Evolutionary conservation across 31 red algal genomes (phyloP), one percentile per base, ranked within the genome.

Genomic region (Odonthalia washingtoniensis): DNA sequence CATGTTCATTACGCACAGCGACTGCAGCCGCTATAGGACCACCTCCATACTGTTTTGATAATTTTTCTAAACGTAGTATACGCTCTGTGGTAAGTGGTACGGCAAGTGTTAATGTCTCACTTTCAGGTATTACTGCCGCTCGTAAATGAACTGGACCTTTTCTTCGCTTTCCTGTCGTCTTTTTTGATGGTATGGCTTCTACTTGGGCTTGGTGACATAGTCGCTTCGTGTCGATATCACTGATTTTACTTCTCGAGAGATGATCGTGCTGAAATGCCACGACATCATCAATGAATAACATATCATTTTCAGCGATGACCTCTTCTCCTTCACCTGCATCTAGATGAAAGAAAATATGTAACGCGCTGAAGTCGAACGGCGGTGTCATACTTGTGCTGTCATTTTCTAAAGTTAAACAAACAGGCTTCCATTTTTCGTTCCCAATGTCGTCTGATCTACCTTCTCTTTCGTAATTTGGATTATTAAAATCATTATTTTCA

Each of bases 21-120:
- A 94, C 92, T 26, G 92, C 92, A 69, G 92, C 92, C 40, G 57
- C 74, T 30, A 94, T 61, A 33, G 92, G 85, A 17, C 92, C 86
- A 0, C 81, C 92, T 14, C 86, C 80, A 63, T 89, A 94, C 28
- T 82, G 66, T 1, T 74, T 68, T 35, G 92, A 82, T 77, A 94
- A 64, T 41, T 70, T 61, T 62, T 89, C 92, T 3, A 94, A 80
- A 35, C 92, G 33, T 43, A 89, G 65, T 28, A 94, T 38, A 40
- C 92, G 85, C 36, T 94, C 92, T 0, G 86, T 33, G 5, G 86
- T 94, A 21, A 94, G 92, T 16, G 92, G 85, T 1, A 94, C 86
- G 18, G 92, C 92, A 41, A 94, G 38, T 3, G 80, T 94, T 65
- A 94, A 80, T 49, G 88, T 78, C 37, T 42, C 60, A 27, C 3